A percentile compares a stretch with the other conserved stretches of the same genome.
Evolutionary conservation across 306 rosid genomes (phyloP).

Genomic region (Acacia melanoxylon): DNA sequence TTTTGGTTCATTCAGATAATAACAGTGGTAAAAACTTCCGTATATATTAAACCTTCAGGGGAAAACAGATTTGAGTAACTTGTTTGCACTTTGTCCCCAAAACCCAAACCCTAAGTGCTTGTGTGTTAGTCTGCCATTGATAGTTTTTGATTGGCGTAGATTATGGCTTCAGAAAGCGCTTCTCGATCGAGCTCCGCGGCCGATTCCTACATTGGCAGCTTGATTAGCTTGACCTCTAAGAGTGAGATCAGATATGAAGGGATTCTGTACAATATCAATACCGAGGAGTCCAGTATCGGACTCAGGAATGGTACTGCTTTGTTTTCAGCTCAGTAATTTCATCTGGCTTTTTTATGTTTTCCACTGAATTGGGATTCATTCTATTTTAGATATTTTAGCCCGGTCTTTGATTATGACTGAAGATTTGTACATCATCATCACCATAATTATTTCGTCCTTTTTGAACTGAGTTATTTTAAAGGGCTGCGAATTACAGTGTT

Average conservation of each 20-base stretch:
- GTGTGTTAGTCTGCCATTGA: not conserved
- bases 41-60: not conserved
- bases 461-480: not conserved
- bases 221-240: constrained; percentile 82
- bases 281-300: constrained; percentile 81
- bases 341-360: constrained; percentile 12
- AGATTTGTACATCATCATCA: not conserved
- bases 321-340: not conserved
- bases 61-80: constrained; percentile 23
- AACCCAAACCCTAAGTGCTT: constrained; percentile 55
- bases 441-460: not conserved
- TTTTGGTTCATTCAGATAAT: not conserved
- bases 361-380: constrained; percentile 11
- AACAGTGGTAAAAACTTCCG: not conserved
- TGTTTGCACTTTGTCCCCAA: not conserved
- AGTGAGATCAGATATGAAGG: constrained; percentile 90
- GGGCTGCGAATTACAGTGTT: not conserved
- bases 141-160: constrained; percentile 19
- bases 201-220: constrained; percentile 76
- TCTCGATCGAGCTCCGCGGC: constrained; percentile 71
- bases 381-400: constrained; percentile 24
- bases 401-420: not conserved
- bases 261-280: constrained; percentile 66
- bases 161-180: constrained; percentile 67
- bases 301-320: constrained; percentile 58